phyloP scores from a whole-genome alignment of 176 grass and related monocot genomes.

The bread wheat (Triticum aestivum) region IWGSC_CS_RefSeq_v2.1 NC_057813.1:674082289-674082788 shows the following conservation, averaged over 20 bases:
- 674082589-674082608: neutral
- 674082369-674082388: neutral
- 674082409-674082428: too few species aligned
- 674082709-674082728: neutral
- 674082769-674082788: neutral
- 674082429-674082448: too few species aligned
- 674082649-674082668: too few species aligned
- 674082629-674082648: too few species aligned
- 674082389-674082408: too few species aligned
- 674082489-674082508: neutral
- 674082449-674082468: neutral
- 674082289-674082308: too few species aligned
- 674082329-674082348: too few species aligned
- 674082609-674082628: neutral
- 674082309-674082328: too few species aligned
- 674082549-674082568: neutral
- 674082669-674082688: too few species aligned
- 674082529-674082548: too few species aligned
- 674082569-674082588: neutral
- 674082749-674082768: neutral
- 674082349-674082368: neutral
- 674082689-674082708: neutral
- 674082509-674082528: constrained; percentile 11
- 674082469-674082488: neutral
- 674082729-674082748: neutral